Conservation (phyloP, 768 basidiomycete genomes). For the Tulasnella sp. region DNA sequence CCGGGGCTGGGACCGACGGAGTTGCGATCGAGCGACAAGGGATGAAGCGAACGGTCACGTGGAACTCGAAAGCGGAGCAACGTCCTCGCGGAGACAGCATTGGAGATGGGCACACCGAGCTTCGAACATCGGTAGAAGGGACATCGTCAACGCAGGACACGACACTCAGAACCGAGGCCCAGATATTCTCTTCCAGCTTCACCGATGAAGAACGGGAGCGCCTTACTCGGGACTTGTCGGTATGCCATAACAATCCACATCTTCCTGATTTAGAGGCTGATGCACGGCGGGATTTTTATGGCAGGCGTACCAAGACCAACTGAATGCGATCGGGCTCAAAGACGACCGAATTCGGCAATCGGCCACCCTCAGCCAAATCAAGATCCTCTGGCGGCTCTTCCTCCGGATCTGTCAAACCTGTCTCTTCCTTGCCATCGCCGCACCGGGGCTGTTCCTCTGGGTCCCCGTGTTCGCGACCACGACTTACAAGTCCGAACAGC, state of each 20-base stretch:
- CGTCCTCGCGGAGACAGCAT: constrained; percentile 18
- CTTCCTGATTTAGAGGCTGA: neutral
- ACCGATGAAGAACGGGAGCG: constrained; percentile 41
- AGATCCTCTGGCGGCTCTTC: constrained; percentile 64
- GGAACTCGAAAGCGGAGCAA: constrained; percentile 36
- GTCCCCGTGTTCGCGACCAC: constrained; percentile 74
- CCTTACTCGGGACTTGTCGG: constrained; percentile 61
- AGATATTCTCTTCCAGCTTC: constrained; percentile 13
- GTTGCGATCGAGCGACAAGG: constrained; percentile 44
- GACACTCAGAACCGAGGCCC: neutral
- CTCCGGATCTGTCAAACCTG: constrained; percentile 68
- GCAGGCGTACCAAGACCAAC: constrained; percentile 74
- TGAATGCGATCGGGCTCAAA: constrained; percentile 70
- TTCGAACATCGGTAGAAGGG: neutral
- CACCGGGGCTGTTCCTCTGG: constrained; percentile 84
- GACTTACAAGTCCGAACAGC: constrained; percentile 68
- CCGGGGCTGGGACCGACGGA: constrained; percentile 20
- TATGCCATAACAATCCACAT: constrained; percentile 40
- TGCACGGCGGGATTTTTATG: neutral
- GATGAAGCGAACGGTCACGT: constrained; percentile 37
- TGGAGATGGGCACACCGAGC: neutral
- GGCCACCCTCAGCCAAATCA: constrained; percentile 50
- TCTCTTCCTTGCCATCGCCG: constrained; percentile 63
- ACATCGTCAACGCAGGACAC: neutral
- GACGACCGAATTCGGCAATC: constrained; percentile 82